A percentile compares a stretch with the other conserved stretches of the same genome.
Evolutionary conservation across 192 early-diverging fungal genomes (phyloP).

Genomic region (Coemansia sp.): DNA sequence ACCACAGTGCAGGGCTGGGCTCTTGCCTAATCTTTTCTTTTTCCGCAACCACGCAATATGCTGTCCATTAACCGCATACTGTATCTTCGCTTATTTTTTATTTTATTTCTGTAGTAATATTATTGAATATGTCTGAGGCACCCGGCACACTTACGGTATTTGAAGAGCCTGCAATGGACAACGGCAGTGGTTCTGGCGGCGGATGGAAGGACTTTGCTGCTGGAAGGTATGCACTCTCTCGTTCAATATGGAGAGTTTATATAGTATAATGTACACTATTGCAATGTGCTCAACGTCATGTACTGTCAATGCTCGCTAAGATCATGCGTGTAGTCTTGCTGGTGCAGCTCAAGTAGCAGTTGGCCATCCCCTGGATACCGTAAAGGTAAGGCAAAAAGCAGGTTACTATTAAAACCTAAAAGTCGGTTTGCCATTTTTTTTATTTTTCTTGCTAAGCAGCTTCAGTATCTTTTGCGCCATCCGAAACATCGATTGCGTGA

Average conservation of each 20-base stretch:
- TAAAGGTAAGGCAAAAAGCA: conserved; percentile 58
- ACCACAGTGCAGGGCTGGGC: background rate
- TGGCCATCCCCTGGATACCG: conserved; percentile 84
- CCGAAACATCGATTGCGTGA: conserved; percentile 15
- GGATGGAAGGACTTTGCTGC: conserved; percentile 61
- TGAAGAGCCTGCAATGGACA: conserved; percentile 4
- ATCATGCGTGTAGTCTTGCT: conserved; percentile 51
- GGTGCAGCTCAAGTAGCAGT: conserved; percentile 65
- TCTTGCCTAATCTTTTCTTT: background rate
- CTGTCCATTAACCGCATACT: background rate
- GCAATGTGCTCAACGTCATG: background rate
- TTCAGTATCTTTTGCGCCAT: conserved; percentile 1
- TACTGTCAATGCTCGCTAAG: background rate
- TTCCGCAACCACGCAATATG: background rate
- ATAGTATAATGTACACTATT: background rate
- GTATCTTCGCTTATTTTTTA: background rate
- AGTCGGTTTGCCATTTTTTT: background rate
- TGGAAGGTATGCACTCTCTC: conserved; percentile 54
- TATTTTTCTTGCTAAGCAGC: conserved; percentile 2
- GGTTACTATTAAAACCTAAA: background rate
- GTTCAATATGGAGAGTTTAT: no score
- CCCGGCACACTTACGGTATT: conserved; percentile 10
- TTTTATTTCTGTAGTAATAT: background rate
- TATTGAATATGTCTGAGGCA: conserved; percentile 20
- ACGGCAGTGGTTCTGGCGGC: conserved; percentile 17